A percentile compares a stretch with the other conserved stretches of the same genome.
Evolutionary conservation across 1,284 basidiomycete species (phyloP).

Genomic region (Gymnopus androsaceus): DNA sequence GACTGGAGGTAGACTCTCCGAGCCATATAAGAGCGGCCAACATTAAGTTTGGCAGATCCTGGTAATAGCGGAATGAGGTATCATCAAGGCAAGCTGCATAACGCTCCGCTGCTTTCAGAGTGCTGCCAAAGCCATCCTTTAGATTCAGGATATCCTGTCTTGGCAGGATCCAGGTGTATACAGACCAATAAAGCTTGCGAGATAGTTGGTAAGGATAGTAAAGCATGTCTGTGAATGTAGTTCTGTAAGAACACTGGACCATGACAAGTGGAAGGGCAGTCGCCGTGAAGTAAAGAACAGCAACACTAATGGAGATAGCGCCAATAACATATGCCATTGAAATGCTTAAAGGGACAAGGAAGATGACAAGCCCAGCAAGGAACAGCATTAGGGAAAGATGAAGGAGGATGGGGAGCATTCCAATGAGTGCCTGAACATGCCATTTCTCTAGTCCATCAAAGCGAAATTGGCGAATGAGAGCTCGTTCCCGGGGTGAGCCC

Average conservation of each 20-base stretch:
- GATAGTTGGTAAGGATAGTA: background rate
- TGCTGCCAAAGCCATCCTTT: background rate
- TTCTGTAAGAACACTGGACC: background rate
- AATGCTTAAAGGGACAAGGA: background rate
- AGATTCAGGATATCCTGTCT: background rate
- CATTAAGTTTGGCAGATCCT: background rate
- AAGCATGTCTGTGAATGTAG: background rate
- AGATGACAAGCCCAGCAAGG: constrained; percentile 8
- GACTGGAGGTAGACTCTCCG: background rate
- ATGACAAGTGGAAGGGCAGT: background rate
- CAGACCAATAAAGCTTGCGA: background rate
- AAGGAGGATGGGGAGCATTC: background rate
- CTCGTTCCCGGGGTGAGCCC: background rate
- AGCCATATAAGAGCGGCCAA: background rate
- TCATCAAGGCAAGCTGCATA: background rate
- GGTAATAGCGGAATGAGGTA: background rate
- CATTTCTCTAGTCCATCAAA: constrained; percentile 1
- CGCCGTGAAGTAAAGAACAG: background rate
- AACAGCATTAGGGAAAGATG: constrained; percentile 8
- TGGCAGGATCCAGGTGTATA: background rate
- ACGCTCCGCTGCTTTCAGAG: background rate
- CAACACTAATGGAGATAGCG: background rate
- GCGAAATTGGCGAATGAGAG: background rate
- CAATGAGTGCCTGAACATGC: background rate
- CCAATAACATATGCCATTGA: background rate